phyloP scores from a whole-genome alignment of 1,139 yeast genomes.

The Hyphopichia burtonii region DNA sequence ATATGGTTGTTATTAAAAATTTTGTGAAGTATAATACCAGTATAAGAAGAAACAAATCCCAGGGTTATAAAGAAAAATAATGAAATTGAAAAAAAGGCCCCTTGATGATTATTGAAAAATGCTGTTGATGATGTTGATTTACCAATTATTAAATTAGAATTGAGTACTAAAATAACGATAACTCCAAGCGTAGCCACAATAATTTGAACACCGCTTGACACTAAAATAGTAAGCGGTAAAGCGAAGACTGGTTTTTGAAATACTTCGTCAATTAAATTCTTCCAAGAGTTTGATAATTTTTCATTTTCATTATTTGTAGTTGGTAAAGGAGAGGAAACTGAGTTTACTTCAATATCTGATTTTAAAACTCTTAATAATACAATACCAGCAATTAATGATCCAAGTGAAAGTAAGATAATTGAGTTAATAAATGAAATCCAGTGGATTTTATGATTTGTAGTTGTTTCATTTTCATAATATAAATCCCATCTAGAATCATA shows the following conservation, averaged over 20 bases:
- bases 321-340: constrained; percentile 20
- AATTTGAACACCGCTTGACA: constrained; percentile 74
- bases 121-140: constrained; percentile 19
- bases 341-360: constrained; percentile 28
- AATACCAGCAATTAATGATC: constrained; percentile 63
- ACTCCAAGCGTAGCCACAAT: constrained; percentile 64
- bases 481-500: constrained; percentile 77
- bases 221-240: constrained; percentile 51
- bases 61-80: constrained; percentile 62
- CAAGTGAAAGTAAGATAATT: constrained; percentile 54
- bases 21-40: constrained; percentile 63
- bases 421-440: constrained; percentile 74
- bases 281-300: constrained; percentile 40
- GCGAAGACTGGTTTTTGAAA: constrained; percentile 50
- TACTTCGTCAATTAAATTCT: constrained; percentile 52
- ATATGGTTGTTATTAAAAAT: constrained; percentile 42
- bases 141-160: constrained; percentile 27
- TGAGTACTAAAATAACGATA: constrained; percentile 55
- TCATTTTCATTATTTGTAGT: constrained; percentile 9
- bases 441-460: constrained; percentile 50
- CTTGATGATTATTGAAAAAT: constrained; percentile 56
- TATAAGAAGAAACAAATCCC: constrained; percentile 71
- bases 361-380: constrained; percentile 54
- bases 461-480: constrained; percentile 59
- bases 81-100: constrained; percentile 63